These are phyloP conservation scores for Trifolium repens DNA, from an alignment of 306 rosid genomes.

Conservation along the genomic window DNA sequence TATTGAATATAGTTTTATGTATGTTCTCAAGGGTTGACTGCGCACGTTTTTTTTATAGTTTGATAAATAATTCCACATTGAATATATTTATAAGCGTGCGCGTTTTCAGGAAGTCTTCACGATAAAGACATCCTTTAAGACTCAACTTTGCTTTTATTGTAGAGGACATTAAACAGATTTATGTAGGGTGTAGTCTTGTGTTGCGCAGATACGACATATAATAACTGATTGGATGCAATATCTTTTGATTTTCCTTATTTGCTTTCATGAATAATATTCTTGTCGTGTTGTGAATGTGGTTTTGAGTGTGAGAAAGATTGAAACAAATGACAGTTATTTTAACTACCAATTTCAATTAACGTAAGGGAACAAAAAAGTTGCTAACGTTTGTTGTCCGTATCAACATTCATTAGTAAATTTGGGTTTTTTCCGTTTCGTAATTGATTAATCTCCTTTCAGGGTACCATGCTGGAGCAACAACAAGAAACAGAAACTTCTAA, in stretches of 20 bases:
- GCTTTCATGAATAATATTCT: neutral
- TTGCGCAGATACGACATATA: neutral
- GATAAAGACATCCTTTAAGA: neutral
- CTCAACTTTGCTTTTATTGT: neutral
- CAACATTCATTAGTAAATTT: slow-evolving; percentile 6
- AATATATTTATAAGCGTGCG: too few relatives aligned
- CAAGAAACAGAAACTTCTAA: slow-evolving; percentile 48
- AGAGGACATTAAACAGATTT: neutral
- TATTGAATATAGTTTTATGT: too few relatives aligned
- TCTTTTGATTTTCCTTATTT: neutral
- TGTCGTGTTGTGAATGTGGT: neutral
- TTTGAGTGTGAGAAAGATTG: neutral
- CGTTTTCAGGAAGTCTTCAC: neutral
- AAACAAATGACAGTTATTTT: slow-evolving; percentile 5
- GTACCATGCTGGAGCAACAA: slow-evolving; percentile 41
- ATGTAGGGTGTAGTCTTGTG: neutral
- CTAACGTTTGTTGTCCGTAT: neutral
- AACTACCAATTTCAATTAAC: neutral
- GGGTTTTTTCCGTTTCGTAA: neutral
- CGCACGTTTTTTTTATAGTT: neutral
- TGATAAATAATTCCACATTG: neutral
- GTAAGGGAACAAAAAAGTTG: neutral
- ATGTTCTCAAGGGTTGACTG: neutral
- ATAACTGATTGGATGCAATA: neutral
- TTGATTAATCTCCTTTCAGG: slow-evolving; percentile 46